These are phyloP conservation scores for Paspalum vaginatum DNA, from an alignment of 176 grass and related monocot species.

Conservation along the genomic window DNA sequence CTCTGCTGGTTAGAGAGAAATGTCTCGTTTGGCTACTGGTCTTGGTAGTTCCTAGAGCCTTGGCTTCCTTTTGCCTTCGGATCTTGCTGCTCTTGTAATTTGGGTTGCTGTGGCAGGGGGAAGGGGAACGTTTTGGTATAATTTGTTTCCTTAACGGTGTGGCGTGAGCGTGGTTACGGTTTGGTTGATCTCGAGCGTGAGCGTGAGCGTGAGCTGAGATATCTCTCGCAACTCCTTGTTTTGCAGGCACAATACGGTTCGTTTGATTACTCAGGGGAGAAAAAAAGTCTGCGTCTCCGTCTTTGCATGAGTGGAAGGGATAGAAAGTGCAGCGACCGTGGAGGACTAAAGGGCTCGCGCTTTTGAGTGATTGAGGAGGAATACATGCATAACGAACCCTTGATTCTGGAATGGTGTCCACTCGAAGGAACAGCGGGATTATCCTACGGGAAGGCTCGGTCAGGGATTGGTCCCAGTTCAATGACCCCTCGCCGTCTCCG, in stretches of 20 bases:
- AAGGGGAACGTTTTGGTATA: not conserved
- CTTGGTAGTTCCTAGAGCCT: not conserved
- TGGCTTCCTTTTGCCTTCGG: not conserved
- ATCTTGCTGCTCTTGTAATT: conserved; percentile 29
- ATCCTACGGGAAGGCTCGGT: conserved; percentile 61
- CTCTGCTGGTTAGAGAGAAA: not conserved
- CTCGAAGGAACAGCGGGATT: conserved; percentile 56
- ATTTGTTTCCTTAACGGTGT: not conserved
- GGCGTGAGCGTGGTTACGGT: not conserved
- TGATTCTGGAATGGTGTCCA: conserved; percentile 66
- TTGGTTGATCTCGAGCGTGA: conserved; percentile 10
- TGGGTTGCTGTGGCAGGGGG: not conserved
- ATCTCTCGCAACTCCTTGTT: not conserved
- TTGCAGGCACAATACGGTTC: conserved; percentile 41
- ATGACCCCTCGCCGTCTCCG: conserved; percentile 63
- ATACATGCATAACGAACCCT: conserved; percentile 43
- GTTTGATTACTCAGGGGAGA: not conserved
- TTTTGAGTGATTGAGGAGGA: conserved; percentile 40
- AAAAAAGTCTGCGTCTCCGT: not conserved
- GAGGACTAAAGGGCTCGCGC: not conserved
- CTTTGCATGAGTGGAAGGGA: conserved; percentile 24
- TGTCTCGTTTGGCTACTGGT: not conserved
- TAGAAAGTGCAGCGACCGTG: not conserved
- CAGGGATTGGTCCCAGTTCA: conserved; percentile 64
- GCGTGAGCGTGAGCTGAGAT: conserved; percentile 21